These are phyloP conservation scores for Zasmidium angulare DNA, from an alignment of 2,329 filamentous ascomycete genomes.

Conservation along the genomic window DNA sequence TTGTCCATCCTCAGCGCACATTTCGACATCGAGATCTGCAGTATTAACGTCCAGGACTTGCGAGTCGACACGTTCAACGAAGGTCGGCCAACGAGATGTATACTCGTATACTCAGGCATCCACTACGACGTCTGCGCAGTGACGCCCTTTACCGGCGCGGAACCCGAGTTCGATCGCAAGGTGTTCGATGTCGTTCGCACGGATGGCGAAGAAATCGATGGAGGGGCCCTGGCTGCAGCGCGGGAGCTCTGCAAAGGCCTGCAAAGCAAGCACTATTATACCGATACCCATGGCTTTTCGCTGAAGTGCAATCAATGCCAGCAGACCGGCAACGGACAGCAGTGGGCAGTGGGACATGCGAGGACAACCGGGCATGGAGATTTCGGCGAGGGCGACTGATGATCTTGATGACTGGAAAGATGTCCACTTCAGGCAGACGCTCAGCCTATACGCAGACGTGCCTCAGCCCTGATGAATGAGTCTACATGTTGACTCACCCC, in stretches of 20 bases:
- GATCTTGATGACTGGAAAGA: background rate
- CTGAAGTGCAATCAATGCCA: slow-evolving; percentile 75
- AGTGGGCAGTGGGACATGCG: slow-evolving; percentile 63
- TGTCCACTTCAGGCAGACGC: background rate
- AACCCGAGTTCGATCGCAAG: slow-evolving; percentile 76
- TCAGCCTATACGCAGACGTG: background rate
- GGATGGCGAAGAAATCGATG: slow-evolving; percentile 45
- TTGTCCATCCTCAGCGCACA: slow-evolving; percentile 80
- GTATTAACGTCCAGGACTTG: slow-evolving; percentile 73
- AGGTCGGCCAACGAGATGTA: slow-evolving; percentile 65
- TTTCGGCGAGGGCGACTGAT: slow-evolving; percentile 44
- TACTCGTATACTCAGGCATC: slow-evolving; percentile 87
- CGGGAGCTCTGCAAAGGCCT: slow-evolving; percentile 57
- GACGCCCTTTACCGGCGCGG: slow-evolving; percentile 60
- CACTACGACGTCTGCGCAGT: slow-evolving; percentile 91
- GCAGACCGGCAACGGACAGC: slow-evolving; percentile 67
- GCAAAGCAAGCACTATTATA: slow-evolving; percentile 76
- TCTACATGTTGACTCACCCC: background rate
- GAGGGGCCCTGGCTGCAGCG: slow-evolving; percentile 60
- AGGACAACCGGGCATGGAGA: slow-evolving; percentile 59
- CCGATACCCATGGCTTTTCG: slow-evolving; percentile 77
- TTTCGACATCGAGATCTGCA: slow-evolving; percentile 82
- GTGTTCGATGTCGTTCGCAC: slow-evolving; percentile 59
- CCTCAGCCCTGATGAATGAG: background rate
- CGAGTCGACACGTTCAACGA: slow-evolving; percentile 77